A percentile compares a stretch with the other conserved stretches of the same genome.
Conservation (phyloP, 192 early-diverging fungal species). For the Umbelopsis vinacea region DNA sequence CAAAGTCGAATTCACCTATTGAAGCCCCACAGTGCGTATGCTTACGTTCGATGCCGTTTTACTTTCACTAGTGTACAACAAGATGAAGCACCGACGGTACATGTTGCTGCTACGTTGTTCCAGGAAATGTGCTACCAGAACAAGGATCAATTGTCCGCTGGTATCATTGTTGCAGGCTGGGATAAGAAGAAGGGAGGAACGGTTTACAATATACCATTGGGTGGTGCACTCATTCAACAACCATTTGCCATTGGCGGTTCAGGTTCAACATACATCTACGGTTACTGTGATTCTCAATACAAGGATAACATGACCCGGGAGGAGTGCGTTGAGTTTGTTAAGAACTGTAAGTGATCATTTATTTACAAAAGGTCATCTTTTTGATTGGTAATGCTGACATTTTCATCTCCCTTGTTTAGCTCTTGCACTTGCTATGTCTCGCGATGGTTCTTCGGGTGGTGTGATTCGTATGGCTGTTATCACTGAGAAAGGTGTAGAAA, state of each 20-base stretch:
- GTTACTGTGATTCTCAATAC: slow-evolving; percentile 93
- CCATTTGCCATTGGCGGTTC: slow-evolving; percentile 95
- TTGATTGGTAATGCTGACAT: background rate
- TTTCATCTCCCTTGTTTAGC: slow-evolving; percentile 51
- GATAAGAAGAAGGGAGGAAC: slow-evolving; percentile 88
- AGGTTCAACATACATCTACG: slow-evolving; percentile 97
- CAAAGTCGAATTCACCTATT: background rate
- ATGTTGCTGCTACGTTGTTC: slow-evolving; percentile 88
- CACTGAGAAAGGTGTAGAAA: slow-evolving; percentile 86
- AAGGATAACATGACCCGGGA: slow-evolving; percentile 82
- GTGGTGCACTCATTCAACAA: slow-evolving; percentile 89
- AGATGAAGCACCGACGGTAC: slow-evolving; percentile 81
- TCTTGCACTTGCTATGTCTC: slow-evolving; percentile 89
- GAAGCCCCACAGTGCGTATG: background rate
- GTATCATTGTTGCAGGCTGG: slow-evolving; percentile 98
- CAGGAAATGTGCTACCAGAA: slow-evolving; percentile 94
- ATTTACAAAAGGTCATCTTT: background rate
- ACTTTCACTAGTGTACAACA: slow-evolving; percentile 77
- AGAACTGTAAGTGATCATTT: slow-evolving; percentile 75
- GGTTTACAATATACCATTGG: slow-evolving; percentile 91
- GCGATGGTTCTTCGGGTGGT: slow-evolving; percentile 98
- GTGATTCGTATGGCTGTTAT: slow-evolving; percentile 94
- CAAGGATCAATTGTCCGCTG: slow-evolving; percentile 85
- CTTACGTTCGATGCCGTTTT: background rate
- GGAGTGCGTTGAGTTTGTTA: slow-evolving; percentile 91